A percentile compares a stretch with the other conserved stretches of the same genome.
These are phyloP conservation scores for Aspergillus mulundensis DNA, from an alignment of 495 filamentous ascomycete species.

Conservation along the genomic window DNA sequence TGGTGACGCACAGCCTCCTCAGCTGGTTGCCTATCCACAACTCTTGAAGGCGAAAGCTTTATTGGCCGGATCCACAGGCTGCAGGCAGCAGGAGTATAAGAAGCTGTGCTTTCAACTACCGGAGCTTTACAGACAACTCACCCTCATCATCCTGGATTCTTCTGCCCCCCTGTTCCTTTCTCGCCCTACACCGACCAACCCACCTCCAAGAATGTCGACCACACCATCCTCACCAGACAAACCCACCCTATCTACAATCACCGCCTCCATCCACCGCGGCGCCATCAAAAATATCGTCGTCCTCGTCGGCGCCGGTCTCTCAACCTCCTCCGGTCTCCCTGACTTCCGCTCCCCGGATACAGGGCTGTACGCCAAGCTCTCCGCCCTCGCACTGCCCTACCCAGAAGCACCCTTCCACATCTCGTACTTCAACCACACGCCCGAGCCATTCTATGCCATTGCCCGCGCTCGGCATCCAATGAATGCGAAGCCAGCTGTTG, in stretches of 20 bases:
- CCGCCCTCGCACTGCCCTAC: conserved; percentile 70
- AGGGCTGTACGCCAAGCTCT: conserved; percentile 78
- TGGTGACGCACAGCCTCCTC: not conserved
- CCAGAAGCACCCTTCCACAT: conserved; percentile 73
- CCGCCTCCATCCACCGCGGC: conserved; percentile 17
- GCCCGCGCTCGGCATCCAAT: conserved; percentile 81
- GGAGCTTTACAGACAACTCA: too few species aligned
- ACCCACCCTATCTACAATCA: conserved; percentile 4
- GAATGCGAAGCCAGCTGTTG: conserved; percentile 70
- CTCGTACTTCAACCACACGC: conserved; percentile 71
- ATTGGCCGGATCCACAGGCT: too few species aligned
- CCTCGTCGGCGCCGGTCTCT: conserved; percentile 29
- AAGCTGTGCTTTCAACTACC: too few species aligned
- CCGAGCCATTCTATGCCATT: conserved; percentile 79
- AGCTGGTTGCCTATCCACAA: too few species aligned
- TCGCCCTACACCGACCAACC: too few species aligned
- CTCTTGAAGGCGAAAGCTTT: too few species aligned
- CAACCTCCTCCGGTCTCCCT: conserved; percentile 71
- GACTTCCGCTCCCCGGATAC: conserved; percentile 73
- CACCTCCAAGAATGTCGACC: too few species aligned
- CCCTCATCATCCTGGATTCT: too few species aligned
- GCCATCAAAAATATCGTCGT: conserved; percentile 22
- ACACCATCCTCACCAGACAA: not conserved
- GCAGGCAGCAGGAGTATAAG: too few species aligned
- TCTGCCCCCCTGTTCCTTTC: too few species aligned